Conservation (phyloP, 1,284 basidiomycete genomes). For the Puccinia novopanici region DNA sequence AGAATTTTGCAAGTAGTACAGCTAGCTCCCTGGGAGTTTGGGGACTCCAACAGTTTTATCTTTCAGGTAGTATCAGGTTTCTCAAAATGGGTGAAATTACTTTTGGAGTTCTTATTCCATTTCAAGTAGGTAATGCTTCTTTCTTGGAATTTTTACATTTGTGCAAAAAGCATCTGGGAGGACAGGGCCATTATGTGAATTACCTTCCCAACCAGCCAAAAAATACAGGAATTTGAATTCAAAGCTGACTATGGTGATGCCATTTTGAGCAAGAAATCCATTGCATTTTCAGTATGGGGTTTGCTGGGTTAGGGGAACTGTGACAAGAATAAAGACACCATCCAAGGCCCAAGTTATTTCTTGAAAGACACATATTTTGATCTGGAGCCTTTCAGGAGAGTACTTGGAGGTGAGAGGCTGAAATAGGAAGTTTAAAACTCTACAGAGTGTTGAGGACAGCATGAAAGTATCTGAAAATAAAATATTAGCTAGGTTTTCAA, state of each 20-base stretch:
- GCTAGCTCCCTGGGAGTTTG: too few relatives aligned
- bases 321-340: neutral
- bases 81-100: neutral
- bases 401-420: neutral
- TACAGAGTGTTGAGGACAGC: neutral
- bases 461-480: neutral
- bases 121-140: neutral
- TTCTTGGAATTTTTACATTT: neutral
- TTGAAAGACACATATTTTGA: neutral
- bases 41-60: neutral
- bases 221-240: conserved; percentile 1
- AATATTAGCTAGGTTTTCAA: neutral
- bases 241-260: neutral
- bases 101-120: neutral
- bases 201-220: conserved; percentile 28
- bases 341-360: neutral
- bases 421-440: neutral
- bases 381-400: neutral
- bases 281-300: neutral
- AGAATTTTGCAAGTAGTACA: neutral
- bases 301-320: neutral
- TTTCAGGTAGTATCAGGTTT: neutral
- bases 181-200: neutral
- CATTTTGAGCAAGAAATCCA: conserved; percentile 2
- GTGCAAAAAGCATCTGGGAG: neutral